phyloP scores from a whole-genome alignment of 2,329 filamentous ascomycete species.

The Cladophialophora bantiana region DNA sequence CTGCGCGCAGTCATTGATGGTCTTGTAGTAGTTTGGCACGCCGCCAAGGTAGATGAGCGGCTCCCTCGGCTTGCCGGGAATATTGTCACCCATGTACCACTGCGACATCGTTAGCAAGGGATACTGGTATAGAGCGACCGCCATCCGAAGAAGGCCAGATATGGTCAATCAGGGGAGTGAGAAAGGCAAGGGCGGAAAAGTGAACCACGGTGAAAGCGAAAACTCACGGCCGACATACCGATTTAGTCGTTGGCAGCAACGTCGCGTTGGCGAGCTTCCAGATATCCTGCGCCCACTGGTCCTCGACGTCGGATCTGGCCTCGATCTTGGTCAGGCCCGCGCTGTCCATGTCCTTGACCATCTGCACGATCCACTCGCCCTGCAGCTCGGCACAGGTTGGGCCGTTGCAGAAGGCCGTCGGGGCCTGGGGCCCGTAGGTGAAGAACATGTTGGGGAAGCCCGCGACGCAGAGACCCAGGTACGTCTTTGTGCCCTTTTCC shows the following conservation, averaged over 20 bases:
- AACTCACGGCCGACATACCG: neutral
- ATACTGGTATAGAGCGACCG: no score
- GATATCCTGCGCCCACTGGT: conserved; percentile 60
- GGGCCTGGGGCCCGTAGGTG: conserved; percentile 61
- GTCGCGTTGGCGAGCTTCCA: conserved; percentile 53
- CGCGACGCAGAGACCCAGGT: conserved; percentile 51
- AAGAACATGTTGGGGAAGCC: conserved; percentile 60
- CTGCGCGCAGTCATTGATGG: conserved; percentile 25
- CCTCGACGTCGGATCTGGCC: conserved; percentile 54
- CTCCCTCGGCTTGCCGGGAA: conserved; percentile 63
- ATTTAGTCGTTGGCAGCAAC: conserved; percentile 53
- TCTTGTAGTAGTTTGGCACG: conserved; percentile 35
- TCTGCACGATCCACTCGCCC: conserved; percentile 60
- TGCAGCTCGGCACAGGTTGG: conserved; percentile 65
- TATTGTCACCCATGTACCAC: conserved; percentile 57
- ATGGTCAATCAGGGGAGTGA: neutral
- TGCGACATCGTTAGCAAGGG: neutral
- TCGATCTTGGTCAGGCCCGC: conserved; percentile 61
- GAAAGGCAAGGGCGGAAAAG: conserved; percentile 43
- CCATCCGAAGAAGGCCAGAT: neutral
- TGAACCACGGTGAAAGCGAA: neutral
- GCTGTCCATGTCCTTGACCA: conserved; percentile 59
- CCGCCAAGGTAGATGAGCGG: conserved; percentile 55
- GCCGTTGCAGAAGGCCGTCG: conserved; percentile 64
- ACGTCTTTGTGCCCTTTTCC: conserved; percentile 47